Evolutionary conservation across 345 rosid genomes (phyloP), one percentile per base, ranked within the genome.

Genomic region (Brassica nigra): DNA sequence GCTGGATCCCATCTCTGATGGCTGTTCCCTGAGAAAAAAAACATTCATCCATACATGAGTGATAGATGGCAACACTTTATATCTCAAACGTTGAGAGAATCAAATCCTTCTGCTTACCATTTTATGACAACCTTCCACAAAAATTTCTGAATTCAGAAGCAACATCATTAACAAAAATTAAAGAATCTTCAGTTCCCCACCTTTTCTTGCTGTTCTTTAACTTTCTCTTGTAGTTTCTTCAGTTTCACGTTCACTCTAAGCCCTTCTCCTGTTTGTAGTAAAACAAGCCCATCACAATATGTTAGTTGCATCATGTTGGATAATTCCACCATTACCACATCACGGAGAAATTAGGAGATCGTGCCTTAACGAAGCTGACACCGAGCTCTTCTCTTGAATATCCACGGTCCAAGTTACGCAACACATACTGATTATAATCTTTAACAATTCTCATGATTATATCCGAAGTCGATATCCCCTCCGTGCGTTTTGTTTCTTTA

Each of bases 401-500:
- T 59, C 94, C 94, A 55, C 90, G 85, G 44, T 86, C 94, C 78
- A 90, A 70, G 73, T 90, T 90, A 67, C 90, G 90, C 88, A 87
- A 69, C 75, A 85, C 94, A 58, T 88, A 90, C 84, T 90, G 86
- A 9, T 88, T 90, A 66, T 90, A 90, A 72, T 90, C 94, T 82
- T 88, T 90, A n/a, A 87, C 89, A 57, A 90, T 90, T 70, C 89
- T 90, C 92, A 88, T 88, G 63, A 90, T 87, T 57, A 90, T 76
- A 67, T 90, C 94, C 15, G 94, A 90, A 49, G 89, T 90, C 4
- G 94, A 90, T 52, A 90, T 90, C 69, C 91, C 92, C 14, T 90
- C 89, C 16, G 91, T 88, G 68, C 89, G 83, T 84, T 90, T 84
- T 0, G 94, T 90, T 81, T 90, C 92, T 80, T 86, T 87, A 31